Evolutionary conservation across 495 filamentous ascomycete species (phyloP).

Genomic region (Aspergillus haitiensis): DNA sequence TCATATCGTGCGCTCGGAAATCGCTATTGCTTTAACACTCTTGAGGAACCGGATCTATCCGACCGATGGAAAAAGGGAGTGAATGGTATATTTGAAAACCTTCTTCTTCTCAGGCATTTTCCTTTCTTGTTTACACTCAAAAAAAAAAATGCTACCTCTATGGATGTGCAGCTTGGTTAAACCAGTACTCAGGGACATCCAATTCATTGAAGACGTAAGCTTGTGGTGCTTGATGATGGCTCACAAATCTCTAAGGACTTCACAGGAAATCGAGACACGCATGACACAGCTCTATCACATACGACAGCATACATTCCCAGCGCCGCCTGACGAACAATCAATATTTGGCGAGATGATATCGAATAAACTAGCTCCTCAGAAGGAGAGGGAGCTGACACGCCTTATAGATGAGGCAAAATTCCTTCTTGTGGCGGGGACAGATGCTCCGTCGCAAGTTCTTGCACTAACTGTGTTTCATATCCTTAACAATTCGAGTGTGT

Average conservation of each 20-base stretch:
- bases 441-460: conserved; percentile 22
- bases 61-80: background rate
- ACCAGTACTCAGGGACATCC: no score
- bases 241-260: no score
- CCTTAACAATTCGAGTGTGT: conserved; percentile 23
- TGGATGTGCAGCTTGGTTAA: no score
- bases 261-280: background rate
- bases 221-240: no score
- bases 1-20: background rate
- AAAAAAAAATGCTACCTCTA: no score
- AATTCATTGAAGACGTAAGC: no score
- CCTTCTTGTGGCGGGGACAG: conserved; percentile 41
- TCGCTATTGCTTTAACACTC: background rate
- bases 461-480: conserved; percentile 33
- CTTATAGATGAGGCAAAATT: conserved; percentile 41
- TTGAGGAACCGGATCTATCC: background rate
- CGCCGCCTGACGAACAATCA: no score
- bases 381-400: conserved; percentile 34
- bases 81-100: background rate
- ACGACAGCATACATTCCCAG: no score
- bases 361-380: background rate
- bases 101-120: background rate
- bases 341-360: background rate
- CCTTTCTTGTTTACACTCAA: background rate
- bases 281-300: background rate